Base-by-base conservation (phyloP, 305 asterid genomes). In the Fraxinus latifolia region DNA sequence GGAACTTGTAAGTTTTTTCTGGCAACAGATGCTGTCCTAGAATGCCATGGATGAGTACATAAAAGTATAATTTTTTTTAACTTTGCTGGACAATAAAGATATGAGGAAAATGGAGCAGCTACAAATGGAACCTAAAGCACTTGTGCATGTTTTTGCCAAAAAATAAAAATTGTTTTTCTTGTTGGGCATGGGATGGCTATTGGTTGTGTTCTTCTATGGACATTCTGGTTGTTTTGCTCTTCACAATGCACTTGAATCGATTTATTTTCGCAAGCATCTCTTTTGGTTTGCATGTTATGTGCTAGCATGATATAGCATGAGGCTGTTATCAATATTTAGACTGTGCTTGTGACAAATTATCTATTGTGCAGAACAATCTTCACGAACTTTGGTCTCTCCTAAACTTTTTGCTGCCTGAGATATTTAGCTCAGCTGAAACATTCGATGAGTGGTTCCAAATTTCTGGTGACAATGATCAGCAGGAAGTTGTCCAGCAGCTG, bases 391-490 rank as follows among this genome's bases (percentile, higher is more conserved):
- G 99, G 99, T 92, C 99, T 34, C 98, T 96, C 70, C 94, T 96
- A 80, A 96, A 94, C 90, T 96, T 96, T 84, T 87, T 96, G 86
- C 98, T 96, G 79, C 99, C 98, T 4, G 98, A 96, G 90, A 96
- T 96, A 86, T 94, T 96, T 85, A 96, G 99, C 86, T 96, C 99
- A 62, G 96, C 99, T 73, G 99, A 96, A 89, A 94, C 99, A 36
- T 96, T 96, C 73, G 99, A 96, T 85, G 97, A 96, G 80, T 96
- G 99, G 99, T 96, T 96, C 89, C 99, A 96, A 90, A 96, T 96
- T 76, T 96, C 99, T 82, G 98, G 97, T 78, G 99, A 96, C 7
- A 96, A 94, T 88, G 98, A 96, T 79, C 98, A 94, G 90, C 97
- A 96, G 88, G 99, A 96, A 90, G 98, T 96, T 84, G 99, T 96